These are phyloP conservation scores for Xerocomus potaroensis DNA, from an alignment of 768 basidiomycete genomes.

Conservation along the genomic window DNA sequence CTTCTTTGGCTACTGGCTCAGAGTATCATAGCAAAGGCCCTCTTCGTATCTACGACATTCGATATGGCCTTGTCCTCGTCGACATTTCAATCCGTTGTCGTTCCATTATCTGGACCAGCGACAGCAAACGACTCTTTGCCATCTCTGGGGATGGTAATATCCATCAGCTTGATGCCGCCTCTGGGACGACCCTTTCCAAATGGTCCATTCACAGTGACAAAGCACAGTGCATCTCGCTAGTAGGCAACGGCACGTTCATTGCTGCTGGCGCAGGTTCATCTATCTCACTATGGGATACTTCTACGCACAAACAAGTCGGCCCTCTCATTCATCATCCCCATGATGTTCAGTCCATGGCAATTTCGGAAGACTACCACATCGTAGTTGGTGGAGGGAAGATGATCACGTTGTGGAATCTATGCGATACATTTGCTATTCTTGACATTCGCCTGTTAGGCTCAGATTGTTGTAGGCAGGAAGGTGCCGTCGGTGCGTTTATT, in stretches of 20 bases:
- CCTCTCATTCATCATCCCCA: background rate
- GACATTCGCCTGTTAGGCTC: too few relatives aligned
- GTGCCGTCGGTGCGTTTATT: too few relatives aligned
- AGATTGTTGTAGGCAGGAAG: too few relatives aligned
- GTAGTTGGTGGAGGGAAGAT: too few relatives aligned
- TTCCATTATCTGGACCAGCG: background rate
- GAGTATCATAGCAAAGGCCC: too few relatives aligned
- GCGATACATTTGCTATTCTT: too few relatives aligned
- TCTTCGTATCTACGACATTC: background rate
- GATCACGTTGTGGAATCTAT: too few relatives aligned
- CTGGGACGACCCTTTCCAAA: background rate
- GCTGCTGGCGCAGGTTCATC: background rate
- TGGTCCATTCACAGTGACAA: background rate
- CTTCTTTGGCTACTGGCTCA: too few relatives aligned
- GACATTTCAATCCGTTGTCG: background rate
- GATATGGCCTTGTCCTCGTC: background rate
- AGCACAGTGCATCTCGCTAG: background rate
- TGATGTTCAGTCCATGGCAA: too few relatives aligned
- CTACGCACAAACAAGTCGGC: background rate
- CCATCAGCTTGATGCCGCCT: background rate
- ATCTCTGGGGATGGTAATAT: background rate
- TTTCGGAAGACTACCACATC: too few relatives aligned
- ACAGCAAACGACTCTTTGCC: background rate
- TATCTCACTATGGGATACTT: slow-evolving; percentile 6
- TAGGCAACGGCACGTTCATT: background rate